phyloP scores from a whole-genome alignment of 225 moss, liverwort and hornwort species.

The Lunularia cruciata region DNA sequence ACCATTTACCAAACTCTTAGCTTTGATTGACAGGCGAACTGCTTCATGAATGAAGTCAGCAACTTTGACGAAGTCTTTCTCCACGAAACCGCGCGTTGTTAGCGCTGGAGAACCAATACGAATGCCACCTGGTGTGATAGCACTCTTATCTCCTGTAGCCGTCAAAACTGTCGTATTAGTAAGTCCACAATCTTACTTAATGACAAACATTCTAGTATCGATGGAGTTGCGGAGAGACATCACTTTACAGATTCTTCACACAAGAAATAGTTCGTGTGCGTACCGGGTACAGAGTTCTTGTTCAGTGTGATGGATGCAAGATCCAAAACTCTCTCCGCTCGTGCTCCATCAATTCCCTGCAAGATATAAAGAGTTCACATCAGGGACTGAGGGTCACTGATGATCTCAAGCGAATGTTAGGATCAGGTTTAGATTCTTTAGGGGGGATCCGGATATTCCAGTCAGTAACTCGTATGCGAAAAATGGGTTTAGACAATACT shows the following conservation, averaged over 20 bases:
- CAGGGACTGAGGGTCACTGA: too few relatives aligned
- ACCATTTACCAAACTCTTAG: conserved; percentile 61
- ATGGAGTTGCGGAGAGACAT: too few relatives aligned
- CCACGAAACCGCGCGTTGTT: conserved; percentile 72
- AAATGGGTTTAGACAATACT: too few relatives aligned
- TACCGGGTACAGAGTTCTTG: conserved; percentile 88
- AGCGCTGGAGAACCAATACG: conserved; percentile 82
- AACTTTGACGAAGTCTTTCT: conserved; percentile 69
- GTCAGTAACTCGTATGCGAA: too few relatives aligned
- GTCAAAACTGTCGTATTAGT: background rate
- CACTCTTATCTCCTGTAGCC: conserved; percentile 80
- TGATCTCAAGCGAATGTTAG: too few relatives aligned
- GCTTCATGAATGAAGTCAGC: conserved; percentile 80
- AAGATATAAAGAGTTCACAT: too few relatives aligned
- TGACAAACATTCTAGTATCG: too few relatives aligned
- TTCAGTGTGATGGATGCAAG: conserved; percentile 83
- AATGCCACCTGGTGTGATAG: conserved; percentile 70
- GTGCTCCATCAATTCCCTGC: conserved; percentile 77
- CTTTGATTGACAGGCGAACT: conserved; percentile 61
- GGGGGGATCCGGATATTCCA: too few relatives aligned
- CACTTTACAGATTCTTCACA: too few relatives aligned
- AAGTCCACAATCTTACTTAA: too few relatives aligned
- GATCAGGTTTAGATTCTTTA: too few relatives aligned
- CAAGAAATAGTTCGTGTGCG: too few relatives aligned
- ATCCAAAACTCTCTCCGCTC: conserved; percentile 78